Percentiles rank a stretch among this genome's conserved stretches.
phyloP scores from a whole-genome alignment of 768 basidiomycete genomes.

The Lenzites betulinus region DNA sequence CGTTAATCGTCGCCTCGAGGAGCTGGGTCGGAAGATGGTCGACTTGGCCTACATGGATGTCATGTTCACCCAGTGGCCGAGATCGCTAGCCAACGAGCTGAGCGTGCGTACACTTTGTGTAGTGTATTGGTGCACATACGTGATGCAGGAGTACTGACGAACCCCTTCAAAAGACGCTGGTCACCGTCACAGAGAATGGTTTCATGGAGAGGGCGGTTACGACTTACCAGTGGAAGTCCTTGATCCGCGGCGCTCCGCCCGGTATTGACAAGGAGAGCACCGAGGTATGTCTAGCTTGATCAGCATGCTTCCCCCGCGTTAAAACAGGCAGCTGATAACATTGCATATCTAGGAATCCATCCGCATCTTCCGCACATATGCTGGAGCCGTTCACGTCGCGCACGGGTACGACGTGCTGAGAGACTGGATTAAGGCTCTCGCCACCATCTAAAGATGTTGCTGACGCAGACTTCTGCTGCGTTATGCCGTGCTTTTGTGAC shows the following conservation, averaged over 20 bases:
- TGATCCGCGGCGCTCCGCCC: neutral
- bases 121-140: neutral
- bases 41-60: conserved; percentile 2
- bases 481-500: neutral
- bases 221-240: neutral
- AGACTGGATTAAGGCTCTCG: conserved; percentile 1
- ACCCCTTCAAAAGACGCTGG: neutral
- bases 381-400: conserved; percentile 5
- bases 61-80: conserved; percentile 2
- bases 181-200: neutral
- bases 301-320: neutral
- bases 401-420: neutral
- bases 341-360: neutral
- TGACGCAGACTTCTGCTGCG: too few species aligned
- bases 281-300: neutral
- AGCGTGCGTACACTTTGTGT: neutral
- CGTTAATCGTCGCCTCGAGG: neutral
- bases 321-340: too few species aligned
- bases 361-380: conserved; percentile 1
- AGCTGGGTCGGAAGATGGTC: neutral
- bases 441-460: neutral
- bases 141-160: neutral
- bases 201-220: conserved; percentile 1
- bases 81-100: neutral
- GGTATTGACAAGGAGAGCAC: neutral